Conservation (phyloP, 164 flowering plant genomes). For the Pachysandra terminalis region DNA sequence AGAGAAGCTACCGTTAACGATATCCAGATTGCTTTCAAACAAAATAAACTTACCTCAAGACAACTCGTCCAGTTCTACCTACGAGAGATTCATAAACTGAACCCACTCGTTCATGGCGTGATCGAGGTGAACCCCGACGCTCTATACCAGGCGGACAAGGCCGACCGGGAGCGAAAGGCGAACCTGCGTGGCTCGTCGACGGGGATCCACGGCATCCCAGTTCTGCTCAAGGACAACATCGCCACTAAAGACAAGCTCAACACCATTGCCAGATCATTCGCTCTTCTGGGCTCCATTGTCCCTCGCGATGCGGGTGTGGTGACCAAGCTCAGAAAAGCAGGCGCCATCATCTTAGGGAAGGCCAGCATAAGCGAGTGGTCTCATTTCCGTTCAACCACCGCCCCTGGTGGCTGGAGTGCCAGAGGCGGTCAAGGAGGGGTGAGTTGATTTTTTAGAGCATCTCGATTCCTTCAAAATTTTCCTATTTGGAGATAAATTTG, state of each 20-base stretch:
- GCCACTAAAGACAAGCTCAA: slow-evolving; percentile 26
- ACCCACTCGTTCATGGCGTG: slow-evolving; percentile 29
- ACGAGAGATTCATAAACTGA: slow-evolving; percentile 22
- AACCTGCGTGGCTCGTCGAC: neutral
- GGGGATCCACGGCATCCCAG: slow-evolving; percentile 27
- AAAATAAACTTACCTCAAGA: slow-evolving; percentile 36
- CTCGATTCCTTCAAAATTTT: too few species aligned
- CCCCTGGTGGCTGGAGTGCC: slow-evolving; percentile 13
- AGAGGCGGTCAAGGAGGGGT: slow-evolving; percentile 15
- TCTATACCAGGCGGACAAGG: slow-evolving; percentile 22
- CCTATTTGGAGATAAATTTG: too few species aligned
- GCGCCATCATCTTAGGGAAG: too few species aligned
- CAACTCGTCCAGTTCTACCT: slow-evolving; percentile 45
- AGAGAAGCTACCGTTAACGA: slow-evolving; percentile 32
- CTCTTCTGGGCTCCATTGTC: too few species aligned
- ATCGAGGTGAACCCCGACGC: slow-evolving; percentile 47
- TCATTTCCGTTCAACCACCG: neutral
- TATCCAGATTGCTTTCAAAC: slow-evolving; percentile 32
- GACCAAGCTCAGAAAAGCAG: too few species aligned
- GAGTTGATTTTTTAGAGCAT: neutral
- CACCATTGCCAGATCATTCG: slow-evolving; percentile 27
- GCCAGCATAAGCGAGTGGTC: slow-evolving; percentile 20
- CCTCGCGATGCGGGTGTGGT: too few species aligned
- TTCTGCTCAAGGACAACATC: slow-evolving; percentile 28
- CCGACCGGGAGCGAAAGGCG: slow-evolving; percentile 27